phyloP scores from a whole-genome alignment of 345 rosid genomes.

The Populus nigra region DNA sequence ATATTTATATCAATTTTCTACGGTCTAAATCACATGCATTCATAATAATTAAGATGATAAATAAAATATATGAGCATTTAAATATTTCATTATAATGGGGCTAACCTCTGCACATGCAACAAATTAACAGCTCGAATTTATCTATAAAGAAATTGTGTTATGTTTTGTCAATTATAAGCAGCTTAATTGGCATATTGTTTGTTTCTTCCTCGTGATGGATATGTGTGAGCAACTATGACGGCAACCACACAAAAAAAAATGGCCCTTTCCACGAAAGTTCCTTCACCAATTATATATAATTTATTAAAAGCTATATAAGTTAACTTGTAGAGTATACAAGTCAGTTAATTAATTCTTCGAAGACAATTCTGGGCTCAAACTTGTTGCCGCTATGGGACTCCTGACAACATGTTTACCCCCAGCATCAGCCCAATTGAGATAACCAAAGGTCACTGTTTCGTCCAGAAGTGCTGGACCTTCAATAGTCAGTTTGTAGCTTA shows the following conservation, averaged over 20 bases:
- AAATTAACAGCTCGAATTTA: not conserved
- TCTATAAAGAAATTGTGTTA: too few relatives aligned
- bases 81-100: not conserved
- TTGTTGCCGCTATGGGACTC: constrained; percentile 48
- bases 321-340: not conserved
- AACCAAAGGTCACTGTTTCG: constrained; percentile 29
- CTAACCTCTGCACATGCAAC: not conserved
- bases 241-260: too few relatives aligned
- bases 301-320: not conserved
- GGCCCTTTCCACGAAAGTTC: not conserved
- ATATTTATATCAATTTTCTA: too few relatives aligned
- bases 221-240: too few relatives aligned
- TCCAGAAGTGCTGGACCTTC: constrained; percentile 28
- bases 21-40: too few relatives aligned
- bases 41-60: not conserved
- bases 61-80: not conserved
- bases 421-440: constrained; percentile 48
- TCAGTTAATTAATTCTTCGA: not conserved
- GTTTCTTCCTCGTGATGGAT: too few relatives aligned
- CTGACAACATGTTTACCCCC: constrained; percentile 36
- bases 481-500: constrained; percentile 37
- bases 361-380: not conserved
- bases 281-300: not conserved
- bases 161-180: too few relatives aligned
- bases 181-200: too few relatives aligned